A percentile compares a stretch with the other conserved stretches of the same genome.
Conservation (phyloP, 208 protist species). For the Acanthamoeba royreba region DNA sequence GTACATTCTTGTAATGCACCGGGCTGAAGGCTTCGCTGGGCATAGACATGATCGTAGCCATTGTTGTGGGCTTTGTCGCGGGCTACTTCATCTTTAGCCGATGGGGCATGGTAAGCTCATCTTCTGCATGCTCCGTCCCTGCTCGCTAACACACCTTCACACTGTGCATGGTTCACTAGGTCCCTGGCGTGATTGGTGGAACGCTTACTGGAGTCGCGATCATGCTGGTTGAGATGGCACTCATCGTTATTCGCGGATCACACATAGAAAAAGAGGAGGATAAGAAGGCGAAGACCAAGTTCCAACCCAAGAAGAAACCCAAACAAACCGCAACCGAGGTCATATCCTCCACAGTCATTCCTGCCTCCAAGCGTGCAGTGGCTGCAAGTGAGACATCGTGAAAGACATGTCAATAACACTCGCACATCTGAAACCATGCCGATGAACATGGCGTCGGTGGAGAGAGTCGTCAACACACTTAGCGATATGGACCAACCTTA, state of each 20-base stretch:
- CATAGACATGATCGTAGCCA: constrained; percentile 11
- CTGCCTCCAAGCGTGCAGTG: too few relatives aligned
- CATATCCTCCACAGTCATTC: too few relatives aligned
- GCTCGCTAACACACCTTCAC: too few relatives aligned
- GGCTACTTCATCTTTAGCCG: constrained; percentile 29
- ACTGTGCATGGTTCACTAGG: background rate
- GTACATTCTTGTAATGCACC: background rate
- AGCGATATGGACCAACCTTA: too few relatives aligned
- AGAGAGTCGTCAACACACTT: too few relatives aligned
- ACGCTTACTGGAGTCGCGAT: background rate
- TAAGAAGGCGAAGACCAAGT: background rate
- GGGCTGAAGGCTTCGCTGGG: background rate
- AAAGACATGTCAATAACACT: too few relatives aligned
- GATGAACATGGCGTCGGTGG: too few relatives aligned
- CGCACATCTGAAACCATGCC: too few relatives aligned
- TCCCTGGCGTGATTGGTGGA: constrained; percentile 5
- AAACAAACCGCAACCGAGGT: too few relatives aligned
- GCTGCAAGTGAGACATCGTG: too few relatives aligned
- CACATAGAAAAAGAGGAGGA: background rate
- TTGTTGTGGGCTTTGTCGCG: background rate
- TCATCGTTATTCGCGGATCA: background rate
- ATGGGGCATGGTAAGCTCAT: constrained; percentile 25
- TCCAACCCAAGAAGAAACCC: background rate
- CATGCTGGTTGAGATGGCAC: constrained; percentile 13
- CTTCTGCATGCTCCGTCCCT: too few relatives aligned